phyloP scores from a whole-genome alignment of 805 yeast genomes.

The Wickerhamiella kurtzmanii region DNA sequence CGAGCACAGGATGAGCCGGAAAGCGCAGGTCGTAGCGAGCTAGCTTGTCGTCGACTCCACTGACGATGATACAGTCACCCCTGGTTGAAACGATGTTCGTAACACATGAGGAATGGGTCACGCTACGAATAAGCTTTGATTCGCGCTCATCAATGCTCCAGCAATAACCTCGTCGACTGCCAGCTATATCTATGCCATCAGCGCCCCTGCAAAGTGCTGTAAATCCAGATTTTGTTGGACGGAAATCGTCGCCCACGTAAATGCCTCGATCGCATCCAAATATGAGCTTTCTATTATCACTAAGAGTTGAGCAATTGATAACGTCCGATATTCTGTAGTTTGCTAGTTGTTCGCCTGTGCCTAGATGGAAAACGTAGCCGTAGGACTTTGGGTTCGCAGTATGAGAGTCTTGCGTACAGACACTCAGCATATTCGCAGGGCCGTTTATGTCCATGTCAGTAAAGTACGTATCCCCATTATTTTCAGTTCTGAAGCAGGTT shows the following conservation, averaged over 20 bases:
- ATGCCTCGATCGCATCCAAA: not conserved
- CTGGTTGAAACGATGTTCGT: constrained; percentile 7
- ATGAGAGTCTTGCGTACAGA: not conserved
- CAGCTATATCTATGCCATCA: not conserved
- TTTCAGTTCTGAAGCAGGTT: not conserved
- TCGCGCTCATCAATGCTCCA: not conserved
- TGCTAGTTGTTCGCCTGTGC: not conserved
- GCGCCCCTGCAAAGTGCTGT: not conserved
- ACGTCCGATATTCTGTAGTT: not conserved
- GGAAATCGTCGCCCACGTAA: not conserved
- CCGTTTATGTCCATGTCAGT: not conserved
- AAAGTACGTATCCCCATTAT: not conserved
- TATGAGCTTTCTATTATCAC: not conserved
- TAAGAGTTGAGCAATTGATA: not conserved
- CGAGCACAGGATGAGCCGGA: constrained; percentile 1
- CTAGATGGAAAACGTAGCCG: not conserved
- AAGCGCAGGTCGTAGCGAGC: constrained; percentile 10
- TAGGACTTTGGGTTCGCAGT: not conserved
- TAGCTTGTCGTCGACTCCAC: constrained; percentile 15
- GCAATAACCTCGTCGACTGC: constrained; percentile 3
- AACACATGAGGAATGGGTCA: not conserved
- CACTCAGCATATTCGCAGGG: not conserved
- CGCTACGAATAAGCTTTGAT: not conserved
- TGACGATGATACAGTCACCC: constrained; percentile 1
- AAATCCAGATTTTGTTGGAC: not conserved